phyloP scores from a whole-genome alignment of 2,329 filamentous ascomycete species.

The Rosellinia necatrix region DNA sequence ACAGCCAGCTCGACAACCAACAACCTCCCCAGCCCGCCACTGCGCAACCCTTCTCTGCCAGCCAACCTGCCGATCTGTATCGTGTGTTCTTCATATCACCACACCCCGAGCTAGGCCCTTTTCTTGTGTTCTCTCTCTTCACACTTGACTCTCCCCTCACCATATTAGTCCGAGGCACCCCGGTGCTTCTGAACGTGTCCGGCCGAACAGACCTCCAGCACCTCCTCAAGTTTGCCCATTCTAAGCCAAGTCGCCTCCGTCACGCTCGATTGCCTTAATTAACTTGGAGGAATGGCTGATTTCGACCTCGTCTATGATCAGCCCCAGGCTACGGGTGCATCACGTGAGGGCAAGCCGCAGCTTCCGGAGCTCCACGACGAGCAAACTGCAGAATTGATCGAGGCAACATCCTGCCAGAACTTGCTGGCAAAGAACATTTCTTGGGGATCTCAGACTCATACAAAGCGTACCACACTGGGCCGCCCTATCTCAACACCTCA shows the following conservation, averaged over 20 bases:
- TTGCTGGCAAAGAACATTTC: not conserved
- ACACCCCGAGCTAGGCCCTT: not conserved
- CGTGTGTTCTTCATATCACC: not conserved
- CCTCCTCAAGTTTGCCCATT: not conserved
- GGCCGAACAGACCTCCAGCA: not conserved
- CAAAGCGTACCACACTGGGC: slow-evolving; percentile 5
- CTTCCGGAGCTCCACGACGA: slow-evolving; percentile 2
- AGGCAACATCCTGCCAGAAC: not conserved
- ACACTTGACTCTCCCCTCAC: not conserved
- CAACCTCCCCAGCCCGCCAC: not conserved
- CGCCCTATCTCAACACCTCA: not conserved
- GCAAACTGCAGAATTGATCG: slow-evolving; percentile 4
- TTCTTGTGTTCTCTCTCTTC: not conserved
- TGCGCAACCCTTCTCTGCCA: not conserved
- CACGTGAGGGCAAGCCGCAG: not conserved
- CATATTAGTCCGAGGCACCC: not conserved
- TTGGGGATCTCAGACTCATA: slow-evolving; percentile 12
- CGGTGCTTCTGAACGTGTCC: not conserved
- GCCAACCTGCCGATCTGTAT: not conserved
- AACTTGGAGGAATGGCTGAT: slow-evolving; percentile 4
- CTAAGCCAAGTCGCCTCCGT: not conserved
- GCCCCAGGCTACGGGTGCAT: not conserved
- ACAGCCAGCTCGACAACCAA: not conserved
- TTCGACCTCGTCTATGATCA: not conserved
- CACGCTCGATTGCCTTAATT: not conserved